These are phyloP conservation scores for Escallonia rubra DNA, from an alignment of 129 eudicot species.

Conservation along the genomic window DNA sequence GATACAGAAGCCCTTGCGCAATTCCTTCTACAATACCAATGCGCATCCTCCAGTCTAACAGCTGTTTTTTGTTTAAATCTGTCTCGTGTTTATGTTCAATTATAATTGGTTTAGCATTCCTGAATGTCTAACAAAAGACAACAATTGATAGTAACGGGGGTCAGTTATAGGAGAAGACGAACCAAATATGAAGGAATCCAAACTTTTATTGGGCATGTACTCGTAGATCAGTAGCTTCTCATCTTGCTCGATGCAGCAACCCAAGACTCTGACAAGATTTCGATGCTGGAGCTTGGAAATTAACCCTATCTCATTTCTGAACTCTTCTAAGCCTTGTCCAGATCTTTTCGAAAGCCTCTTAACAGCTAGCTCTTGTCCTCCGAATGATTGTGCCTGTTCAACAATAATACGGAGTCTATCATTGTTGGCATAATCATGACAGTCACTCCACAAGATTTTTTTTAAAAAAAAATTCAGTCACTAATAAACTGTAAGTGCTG, in stretches of 20 bases:
- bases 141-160: neutral
- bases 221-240: slow-evolving; percentile 13
- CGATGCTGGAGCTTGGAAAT: slow-evolving; percentile 19
- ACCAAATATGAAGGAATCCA: slow-evolving; percentile 19
- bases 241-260: slow-evolving; percentile 14
- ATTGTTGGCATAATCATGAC: no score
- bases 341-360: slow-evolving; percentile 22
- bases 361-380: slow-evolving; percentile 18
- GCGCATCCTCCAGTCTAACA: slow-evolving; percentile 9
- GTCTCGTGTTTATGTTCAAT: neutral
- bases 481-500: no score
- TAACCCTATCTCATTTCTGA: slow-evolving; percentile 16
- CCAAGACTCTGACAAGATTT: slow-evolving; percentile 17
- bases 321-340: slow-evolving; percentile 19
- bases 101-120: neutral
- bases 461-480: no score
- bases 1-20: slow-evolving; percentile 14
- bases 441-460: no score
- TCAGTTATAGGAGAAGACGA: neutral
- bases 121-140: neutral
- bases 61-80: slow-evolving; percentile 9
- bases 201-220: no score
- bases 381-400: slow-evolving; percentile 8
- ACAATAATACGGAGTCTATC: neutral
- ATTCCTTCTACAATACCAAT: slow-evolving; percentile 1